Evolutionary conservation across 495 filamentous ascomycete species (phyloP).

Genomic region (Penicillium paxilli): DNA sequence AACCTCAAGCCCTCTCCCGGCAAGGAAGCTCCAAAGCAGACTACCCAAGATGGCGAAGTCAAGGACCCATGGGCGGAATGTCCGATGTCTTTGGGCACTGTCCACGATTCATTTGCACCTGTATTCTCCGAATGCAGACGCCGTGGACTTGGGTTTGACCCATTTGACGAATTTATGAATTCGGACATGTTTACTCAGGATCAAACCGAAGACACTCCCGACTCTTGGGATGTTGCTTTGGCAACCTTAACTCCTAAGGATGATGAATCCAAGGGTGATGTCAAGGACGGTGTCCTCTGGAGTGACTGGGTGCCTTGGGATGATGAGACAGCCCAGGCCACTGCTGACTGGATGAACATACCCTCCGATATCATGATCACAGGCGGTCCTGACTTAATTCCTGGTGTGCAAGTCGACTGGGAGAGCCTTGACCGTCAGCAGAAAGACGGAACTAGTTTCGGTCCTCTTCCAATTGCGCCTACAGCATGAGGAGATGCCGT

Average conservation of each 20-base stretch:
- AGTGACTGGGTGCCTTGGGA: constrained; percentile 20
- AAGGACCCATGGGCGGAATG: constrained; percentile 46
- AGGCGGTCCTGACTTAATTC: not conserved
- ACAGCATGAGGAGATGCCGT: not conserved
- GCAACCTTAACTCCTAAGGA: constrained; percentile 42
- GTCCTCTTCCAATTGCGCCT: not conserved
- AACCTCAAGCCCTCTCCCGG: constrained; percentile 25
- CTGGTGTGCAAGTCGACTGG: constrained; percentile 19
- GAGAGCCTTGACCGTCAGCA: constrained; percentile 35
- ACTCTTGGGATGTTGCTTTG: constrained; percentile 35
- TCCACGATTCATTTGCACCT: constrained; percentile 41
- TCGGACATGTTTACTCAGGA: constrained; percentile 42
- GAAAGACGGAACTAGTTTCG: constrained; percentile 14
- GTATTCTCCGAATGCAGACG: constrained; percentile 12
- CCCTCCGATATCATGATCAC: constrained; percentile 10
- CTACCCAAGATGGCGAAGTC: constrained; percentile 5
- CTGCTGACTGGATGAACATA: constrained; percentile 19
- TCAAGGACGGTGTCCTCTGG: constrained; percentile 9
- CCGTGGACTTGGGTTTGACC: constrained; percentile 27
- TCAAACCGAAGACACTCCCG: constrained; percentile 41
- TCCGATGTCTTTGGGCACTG: constrained; percentile 39
- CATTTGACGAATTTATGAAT: constrained; percentile 45
- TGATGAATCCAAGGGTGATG: constrained; percentile 11
- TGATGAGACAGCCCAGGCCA: constrained; percentile 12
- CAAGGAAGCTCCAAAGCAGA: constrained; percentile 34